Percentiles rank a stretch among this genome's conserved stretches.
Evolutionary conservation across 1,284 basidiomycete genomes (phyloP).

Genomic region (Moesziomyces sp.): DNA sequence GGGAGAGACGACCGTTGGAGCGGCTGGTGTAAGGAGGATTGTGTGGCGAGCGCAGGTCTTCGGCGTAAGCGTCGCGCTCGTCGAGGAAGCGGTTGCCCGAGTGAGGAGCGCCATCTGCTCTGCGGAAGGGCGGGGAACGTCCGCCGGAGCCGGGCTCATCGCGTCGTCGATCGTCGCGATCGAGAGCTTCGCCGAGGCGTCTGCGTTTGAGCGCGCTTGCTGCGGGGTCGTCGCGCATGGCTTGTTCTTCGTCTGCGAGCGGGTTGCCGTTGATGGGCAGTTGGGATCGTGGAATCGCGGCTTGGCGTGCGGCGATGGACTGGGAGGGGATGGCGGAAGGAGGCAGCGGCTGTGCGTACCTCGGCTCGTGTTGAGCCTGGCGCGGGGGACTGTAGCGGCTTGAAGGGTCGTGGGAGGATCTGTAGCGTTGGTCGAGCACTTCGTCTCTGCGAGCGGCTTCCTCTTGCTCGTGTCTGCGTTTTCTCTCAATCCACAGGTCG

Average conservation of each 20-base stretch:
- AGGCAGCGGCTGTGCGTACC: slow-evolving; percentile 23
- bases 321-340: slow-evolving; percentile 1
- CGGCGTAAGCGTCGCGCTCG: slow-evolving; percentile 34
- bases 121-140: slow-evolving; percentile 38
- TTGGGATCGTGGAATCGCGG: slow-evolving; percentile 30
- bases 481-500: slow-evolving; percentile 53
- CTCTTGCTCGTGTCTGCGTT: slow-evolving; percentile 45
- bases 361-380: slow-evolving; percentile 20
- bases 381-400: slow-evolving; percentile 31
- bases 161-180: slow-evolving; percentile 37
- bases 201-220: slow-evolving; percentile 36
- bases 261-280: slow-evolving; percentile 15
- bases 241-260: slow-evolving; percentile 17
- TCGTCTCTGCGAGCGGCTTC: slow-evolving; percentile 38
- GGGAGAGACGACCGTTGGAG: slow-evolving; percentile 35
- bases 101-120: slow-evolving; percentile 24
- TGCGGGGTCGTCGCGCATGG: slow-evolving; percentile 40
- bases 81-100: slow-evolving; percentile 34
- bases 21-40: slow-evolving; percentile 27
- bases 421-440: slow-evolving; percentile 33
- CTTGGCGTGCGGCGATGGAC: slow-evolving; percentile 12
- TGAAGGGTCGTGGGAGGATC: slow-evolving; percentile 24
- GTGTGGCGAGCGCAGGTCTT: slow-evolving; percentile 35
- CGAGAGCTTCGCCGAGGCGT: slow-evolving; percentile 34
- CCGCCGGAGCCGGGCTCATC: slow-evolving; percentile 22